Evolutionary conservation across 805 yeast genomes (phyloP).

Genomic region (Starmera caribaea): DNA sequence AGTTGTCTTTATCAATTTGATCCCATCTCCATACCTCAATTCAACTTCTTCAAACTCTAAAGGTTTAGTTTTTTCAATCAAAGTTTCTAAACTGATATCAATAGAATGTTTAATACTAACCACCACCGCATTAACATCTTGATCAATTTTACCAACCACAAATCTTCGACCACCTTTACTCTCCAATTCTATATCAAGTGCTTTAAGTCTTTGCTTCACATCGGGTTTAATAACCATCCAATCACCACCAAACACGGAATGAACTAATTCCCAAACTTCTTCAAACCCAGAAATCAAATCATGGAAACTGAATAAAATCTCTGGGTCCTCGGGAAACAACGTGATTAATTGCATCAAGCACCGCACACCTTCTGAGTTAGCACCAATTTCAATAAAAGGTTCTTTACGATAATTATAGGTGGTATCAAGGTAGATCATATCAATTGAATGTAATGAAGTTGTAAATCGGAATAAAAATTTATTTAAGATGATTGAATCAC

Average conservation of each 20-base stretch:
- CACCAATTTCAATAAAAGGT: constrained; percentile 35
- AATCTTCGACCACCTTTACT: no score
- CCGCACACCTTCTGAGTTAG: constrained; percentile 32
- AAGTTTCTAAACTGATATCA: constrained; percentile 18
- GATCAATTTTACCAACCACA: no score
- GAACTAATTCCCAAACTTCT: constrained; percentile 36
- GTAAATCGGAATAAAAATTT: constrained; percentile 34
- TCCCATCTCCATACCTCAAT: constrained; percentile 8
- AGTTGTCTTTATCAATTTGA: constrained; percentile 11
- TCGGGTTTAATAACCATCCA: no score
- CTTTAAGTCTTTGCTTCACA: no score
- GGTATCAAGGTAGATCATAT: constrained; percentile 44
- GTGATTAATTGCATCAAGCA: constrained; percentile 24
- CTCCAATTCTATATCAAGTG: no score
- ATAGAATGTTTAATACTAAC: constrained; percentile 28
- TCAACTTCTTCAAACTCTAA: constrained; percentile 4
- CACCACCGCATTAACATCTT: constrained; percentile 10
- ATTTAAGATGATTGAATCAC: constrained; percentile 25
- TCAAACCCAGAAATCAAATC: constrained; percentile 43
- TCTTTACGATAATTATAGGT: constrained; percentile 41
- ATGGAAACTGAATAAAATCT: constrained; percentile 29
- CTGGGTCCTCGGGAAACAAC: constrained; percentile 28
- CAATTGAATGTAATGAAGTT: constrained; percentile 22
- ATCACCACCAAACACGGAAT: constrained; percentile 13
- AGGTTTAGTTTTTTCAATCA: constrained; percentile 3